Percentiles rank a stretch among this genome's conserved stretches.
These are phyloP conservation scores for Phaffia australis DNA, from an alignment of 768 basidiomycete genomes.

Conservation along the genomic window DNA sequence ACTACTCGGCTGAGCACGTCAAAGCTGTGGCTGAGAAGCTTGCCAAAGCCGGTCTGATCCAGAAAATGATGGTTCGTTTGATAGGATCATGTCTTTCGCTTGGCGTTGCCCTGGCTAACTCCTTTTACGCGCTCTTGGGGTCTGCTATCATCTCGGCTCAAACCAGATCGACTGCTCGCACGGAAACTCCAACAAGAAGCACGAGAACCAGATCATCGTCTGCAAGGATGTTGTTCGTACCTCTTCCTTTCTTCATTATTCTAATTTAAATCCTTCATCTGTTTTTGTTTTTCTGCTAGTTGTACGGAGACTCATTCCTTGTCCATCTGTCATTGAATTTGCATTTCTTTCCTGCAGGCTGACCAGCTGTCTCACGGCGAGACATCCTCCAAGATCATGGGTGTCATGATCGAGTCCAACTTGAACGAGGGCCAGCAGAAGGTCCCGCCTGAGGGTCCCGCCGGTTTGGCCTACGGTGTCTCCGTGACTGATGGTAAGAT, in stretches of 20 bases:
- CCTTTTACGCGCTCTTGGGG: not conserved
- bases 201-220: conserved; percentile 75
- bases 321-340: conserved; percentile 8
- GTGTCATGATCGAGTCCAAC: conserved; percentile 62
- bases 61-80: conserved; percentile 69
- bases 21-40: conserved; percentile 63
- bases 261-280: not conserved
- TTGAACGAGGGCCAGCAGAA: conserved; percentile 43
- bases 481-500: conserved; percentile 35
- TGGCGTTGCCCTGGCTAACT: conserved; percentile 20
- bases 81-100: not conserved
- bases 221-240: conserved; percentile 72
- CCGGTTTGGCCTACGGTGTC: conserved; percentile 37
- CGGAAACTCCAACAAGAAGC: conserved; percentile 88
- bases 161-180: conserved; percentile 88
- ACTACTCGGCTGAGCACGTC: conserved; percentile 71
- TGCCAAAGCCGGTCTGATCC: conserved; percentile 61
- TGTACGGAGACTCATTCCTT: conserved; percentile 32
- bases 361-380: conserved; percentile 60
- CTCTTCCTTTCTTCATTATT: conserved; percentile 18
- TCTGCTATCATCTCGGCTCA: conserved; percentile 7
- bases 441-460: conserved; percentile 57
- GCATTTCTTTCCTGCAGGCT: conserved; percentile 43
- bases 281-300: not conserved
- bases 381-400: conserved; percentile 53